Evolutionary conservation across 768 basidiomycete species (phyloP), one percentile per base, ranked within the genome.

Genomic region (Floccularia luteovirens): DNA sequence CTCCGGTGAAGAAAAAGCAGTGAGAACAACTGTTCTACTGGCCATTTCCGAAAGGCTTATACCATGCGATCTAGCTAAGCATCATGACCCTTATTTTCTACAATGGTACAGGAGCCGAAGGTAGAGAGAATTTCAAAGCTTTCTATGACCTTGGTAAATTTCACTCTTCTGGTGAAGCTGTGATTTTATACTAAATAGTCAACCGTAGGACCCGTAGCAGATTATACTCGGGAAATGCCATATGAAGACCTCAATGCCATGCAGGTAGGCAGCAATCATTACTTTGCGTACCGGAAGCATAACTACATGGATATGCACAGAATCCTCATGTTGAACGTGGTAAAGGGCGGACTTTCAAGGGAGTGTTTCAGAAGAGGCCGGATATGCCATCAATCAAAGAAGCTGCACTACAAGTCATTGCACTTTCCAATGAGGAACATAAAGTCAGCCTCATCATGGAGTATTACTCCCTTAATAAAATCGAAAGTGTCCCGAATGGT

Each of bases 81-180:
- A 44, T 65, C 10, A 41, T 59, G 2, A 21, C 56, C 1, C 22
- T 48, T 13, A 16, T 63, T 6, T 70, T 70, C 41, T 69, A 62
- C 46, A 69, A 71, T 41, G 69, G 69, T 1, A 52, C 64, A 0
- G 66, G 61, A 33, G 62, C 44, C 2, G 66, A 69, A 36, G 69
- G 64, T 31, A 48, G 59, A 14, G 46, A 47, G 19, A 50, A 48
- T 16, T 69, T 51, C 48, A 63, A 66, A 44, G 38, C 40, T 8
- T 60, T 70, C 43, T 56, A 58, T 36, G 62, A 67, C 31, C 48
- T 70, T 1, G 51, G 66, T 66, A 42, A 25, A 57, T n/a, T 48
- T 5, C 14, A 28, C 33, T 4, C 14, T 28, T 8, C 8, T 10
- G 8, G 8, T 35, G 12, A 5, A 4, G 10, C 19, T 5, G 12